Base-by-base conservation (phyloP, 2,329 filamentous ascomycete genomes). In the Aspergillus pseudotamarii region DNA sequence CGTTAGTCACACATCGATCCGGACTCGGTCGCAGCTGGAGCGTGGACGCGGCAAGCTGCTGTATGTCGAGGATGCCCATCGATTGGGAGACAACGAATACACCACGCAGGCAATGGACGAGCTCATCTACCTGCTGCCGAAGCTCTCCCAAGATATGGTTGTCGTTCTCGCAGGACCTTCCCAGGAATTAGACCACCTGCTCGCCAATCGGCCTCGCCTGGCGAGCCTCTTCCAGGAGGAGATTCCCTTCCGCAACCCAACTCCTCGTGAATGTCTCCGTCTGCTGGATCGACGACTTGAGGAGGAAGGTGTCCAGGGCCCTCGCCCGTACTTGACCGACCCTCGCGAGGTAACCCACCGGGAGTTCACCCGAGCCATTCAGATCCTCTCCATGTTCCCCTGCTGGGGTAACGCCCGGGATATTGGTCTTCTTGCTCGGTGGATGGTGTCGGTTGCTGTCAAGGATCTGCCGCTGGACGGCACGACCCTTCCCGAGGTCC, bases 361-460 rank as follows among this genome's bases (percentile, higher is more conserved):
- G 19, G 67, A 69, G 26, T 69, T 69, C 58, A 68, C 67, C 9
- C 64, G 67, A 4, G 67, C 64, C 21, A 58, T 69, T n/a, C 66
- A 69, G 41, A 65, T 68, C 41, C 63, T 69, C 2, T 67, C 66
- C 3, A 64, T 68, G 67, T 69, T 68, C 56, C 67, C 67, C 19
- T 69, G 67, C 60, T 69, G 67, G 67, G 59, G 66, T 51, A 69
- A 69, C 28, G 64, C 63, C 6, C 63, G 66, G 19, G 67, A 69
- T 26, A 61, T 69, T 36, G 65, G 67, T 19, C 58, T 67, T 6
- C 46, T 69, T 14, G 63, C 61, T 10, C 61, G 66, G 6, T 69
- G 67, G 67, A 69, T 69, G 67, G 63, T 69, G 6, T 66, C 67
- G 12, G 57, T 62, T 2, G 59, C 50, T 32, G 21, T 69, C n/a